Percentiles rank a stretch among this genome's conserved stretches.
These are phyloP conservation scores for Trypanosoma vivax DNA, from an alignment of 208 protist genomes.

Conservation along the genomic window DNA sequence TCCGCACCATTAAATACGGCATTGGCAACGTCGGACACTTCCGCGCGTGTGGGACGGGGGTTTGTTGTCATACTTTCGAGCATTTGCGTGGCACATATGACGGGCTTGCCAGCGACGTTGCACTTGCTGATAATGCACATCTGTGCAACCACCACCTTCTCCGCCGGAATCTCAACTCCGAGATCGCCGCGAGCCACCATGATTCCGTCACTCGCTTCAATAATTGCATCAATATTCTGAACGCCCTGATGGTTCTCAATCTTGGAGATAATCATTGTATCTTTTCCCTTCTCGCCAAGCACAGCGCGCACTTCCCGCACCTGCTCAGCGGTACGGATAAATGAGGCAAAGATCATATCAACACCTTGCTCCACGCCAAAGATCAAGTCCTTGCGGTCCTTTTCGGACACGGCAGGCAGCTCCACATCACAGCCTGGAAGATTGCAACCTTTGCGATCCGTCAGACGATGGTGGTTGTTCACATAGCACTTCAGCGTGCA, in stretches of 20 bases:
- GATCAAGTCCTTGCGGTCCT: constrained; percentile 89
- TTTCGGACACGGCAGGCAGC: constrained; percentile 86
- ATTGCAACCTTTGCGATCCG: constrained; percentile 84
- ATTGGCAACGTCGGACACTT: constrained; percentile 97
- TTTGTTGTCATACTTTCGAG: constrained; percentile 97
- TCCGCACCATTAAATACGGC: constrained; percentile 98
- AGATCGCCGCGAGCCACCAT: constrained; percentile 99
- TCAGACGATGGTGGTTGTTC: constrained; percentile 71
- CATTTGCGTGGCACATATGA: constrained; percentile 99
- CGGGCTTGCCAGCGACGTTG: constrained; percentile 96
- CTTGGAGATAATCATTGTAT: constrained; percentile 97
- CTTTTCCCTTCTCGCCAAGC: constrained; percentile 86
- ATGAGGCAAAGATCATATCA: constrained; percentile 98
- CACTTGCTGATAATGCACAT: constrained; percentile 99
- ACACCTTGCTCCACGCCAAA: constrained; percentile 95
- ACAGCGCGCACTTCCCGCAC: constrained; percentile 89
- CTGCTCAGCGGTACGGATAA: constrained; percentile 94
- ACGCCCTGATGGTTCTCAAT: constrained; percentile 99
- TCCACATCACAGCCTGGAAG: constrained; percentile 84
- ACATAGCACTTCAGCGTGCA: constrained; percentile 75
- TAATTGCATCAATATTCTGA: constrained; percentile 98
- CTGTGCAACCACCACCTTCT: constrained; percentile 97
- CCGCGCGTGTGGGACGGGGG: constrained; percentile 97
- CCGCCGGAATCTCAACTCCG: constrained; percentile 97
- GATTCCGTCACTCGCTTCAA: constrained; percentile 94